Evolutionary conservation across 1,284 basidiomycete species (phyloP).

Genomic region (Papiliotrema laurentii): DNA sequence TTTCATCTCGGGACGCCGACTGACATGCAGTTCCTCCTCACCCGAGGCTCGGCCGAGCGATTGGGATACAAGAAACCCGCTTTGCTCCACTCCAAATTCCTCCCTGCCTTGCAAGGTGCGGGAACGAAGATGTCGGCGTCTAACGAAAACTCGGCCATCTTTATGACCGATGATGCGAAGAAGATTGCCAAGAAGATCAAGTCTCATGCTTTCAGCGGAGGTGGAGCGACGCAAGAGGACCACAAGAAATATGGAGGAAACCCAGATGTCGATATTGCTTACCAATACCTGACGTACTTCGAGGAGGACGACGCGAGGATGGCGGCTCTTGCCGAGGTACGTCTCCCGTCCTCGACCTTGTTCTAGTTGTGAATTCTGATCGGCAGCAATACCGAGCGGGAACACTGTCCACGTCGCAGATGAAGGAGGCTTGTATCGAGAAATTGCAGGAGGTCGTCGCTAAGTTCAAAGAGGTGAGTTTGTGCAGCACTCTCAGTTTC

Average conservation of each 20-base stretch:
- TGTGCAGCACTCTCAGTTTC: too few species aligned
- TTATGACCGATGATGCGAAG: slow-evolving; percentile 87
- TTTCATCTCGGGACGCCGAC: background rate
- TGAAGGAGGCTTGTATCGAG: slow-evolving; percentile 87
- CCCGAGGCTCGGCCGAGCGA: slow-evolving; percentile 87
- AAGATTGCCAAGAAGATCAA: slow-evolving; percentile 99
- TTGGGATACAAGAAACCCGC: slow-evolving; percentile 95
- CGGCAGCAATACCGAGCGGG: slow-evolving; percentile 85
- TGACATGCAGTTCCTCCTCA: slow-evolving; percentile 76
- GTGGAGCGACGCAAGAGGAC: slow-evolving; percentile 86
- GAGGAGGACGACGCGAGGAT: slow-evolving; percentile 90
- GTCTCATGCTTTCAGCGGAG: slow-evolving; percentile 84
- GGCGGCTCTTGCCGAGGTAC: slow-evolving; percentile 56
- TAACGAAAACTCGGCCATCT: slow-evolving; percentile 84
- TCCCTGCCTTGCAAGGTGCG: slow-evolving; percentile 94
- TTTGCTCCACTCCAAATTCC: slow-evolving; percentile 93
- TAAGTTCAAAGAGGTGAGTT: slow-evolving; percentile 79
- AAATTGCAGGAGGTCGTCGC: slow-evolving; percentile 78
- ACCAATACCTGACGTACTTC: slow-evolving; percentile 96
- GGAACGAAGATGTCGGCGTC: slow-evolving; percentile 99
- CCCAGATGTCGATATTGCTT: slow-evolving; percentile 92
- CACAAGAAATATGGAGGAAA: slow-evolving; percentile 84
- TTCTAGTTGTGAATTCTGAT: too few species aligned
- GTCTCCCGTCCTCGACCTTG: too few species aligned
- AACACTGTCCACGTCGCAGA: slow-evolving; percentile 78